phyloP scores from a whole-genome alignment of 2,329 filamentous ascomycete species.

The Neonectria neomacrospora region DNA sequence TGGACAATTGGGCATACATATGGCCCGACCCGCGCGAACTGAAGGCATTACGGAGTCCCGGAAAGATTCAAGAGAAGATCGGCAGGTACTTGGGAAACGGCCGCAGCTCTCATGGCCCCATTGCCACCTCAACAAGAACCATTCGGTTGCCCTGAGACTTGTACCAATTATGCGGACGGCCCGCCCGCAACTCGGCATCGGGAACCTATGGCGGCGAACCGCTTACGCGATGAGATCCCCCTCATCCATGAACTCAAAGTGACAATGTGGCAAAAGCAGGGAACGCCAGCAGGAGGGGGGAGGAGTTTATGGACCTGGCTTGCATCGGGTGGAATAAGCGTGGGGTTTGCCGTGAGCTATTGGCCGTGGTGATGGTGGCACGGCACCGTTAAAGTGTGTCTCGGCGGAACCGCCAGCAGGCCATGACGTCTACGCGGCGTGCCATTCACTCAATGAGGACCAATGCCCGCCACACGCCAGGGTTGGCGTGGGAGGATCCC shows the following conservation, averaged over 20 bases:
- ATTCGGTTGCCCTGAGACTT: conserved; percentile 27
- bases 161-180: conserved; percentile 17
- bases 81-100: conserved; percentile 28
- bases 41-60: conserved; percentile 10
- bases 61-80: conserved; percentile 27
- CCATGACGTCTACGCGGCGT: conserved; percentile 44
- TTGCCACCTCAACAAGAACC: conserved; percentile 26
- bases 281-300: conserved; percentile 10
- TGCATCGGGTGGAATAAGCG: conserved; percentile 18
- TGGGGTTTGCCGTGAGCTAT: conserved; percentile 20
- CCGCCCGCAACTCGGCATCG: conserved; percentile 25
- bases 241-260: conserved; percentile 18
- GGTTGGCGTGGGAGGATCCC: conserved; percentile 39
- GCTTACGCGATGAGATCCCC: conserved; percentile 38
- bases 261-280: conserved; percentile 24
- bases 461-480: conserved; percentile 37
- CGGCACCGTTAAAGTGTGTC: conserved; percentile 20
- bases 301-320: conserved; percentile 15
- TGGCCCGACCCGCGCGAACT: conserved; percentile 12
- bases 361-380: conserved; percentile 8
- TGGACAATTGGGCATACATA: conserved; percentile 1
- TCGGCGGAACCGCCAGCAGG: conserved; percentile 37
- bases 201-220: conserved; percentile 34
- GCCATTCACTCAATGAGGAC: conserved; percentile 41
- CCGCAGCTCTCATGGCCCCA: conserved; percentile 14